Conservation (phyloP, 768 basidiomycete species). For the Crepidotus variabilis region DNA sequence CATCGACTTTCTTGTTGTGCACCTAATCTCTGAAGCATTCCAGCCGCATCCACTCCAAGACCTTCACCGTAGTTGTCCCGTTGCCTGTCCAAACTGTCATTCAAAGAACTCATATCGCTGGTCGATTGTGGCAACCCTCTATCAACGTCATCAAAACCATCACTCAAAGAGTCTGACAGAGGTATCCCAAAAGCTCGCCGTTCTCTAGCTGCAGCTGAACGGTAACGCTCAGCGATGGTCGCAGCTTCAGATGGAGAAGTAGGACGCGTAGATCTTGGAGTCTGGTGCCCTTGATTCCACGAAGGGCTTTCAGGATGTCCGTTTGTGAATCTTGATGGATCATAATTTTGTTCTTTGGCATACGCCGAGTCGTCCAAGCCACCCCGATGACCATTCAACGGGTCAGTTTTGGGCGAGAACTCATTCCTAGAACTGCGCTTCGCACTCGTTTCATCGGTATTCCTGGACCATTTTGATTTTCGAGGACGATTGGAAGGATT, state of each 20-base stretch:
- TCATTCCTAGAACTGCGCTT: no score
- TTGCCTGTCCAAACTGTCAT: conserved; percentile 31
- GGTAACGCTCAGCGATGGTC: conserved; percentile 14
- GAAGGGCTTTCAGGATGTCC: neutral
- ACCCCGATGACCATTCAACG: no score
- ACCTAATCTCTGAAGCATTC: neutral
- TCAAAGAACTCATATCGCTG: conserved; percentile 44
- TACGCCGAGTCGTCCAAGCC: neutral
- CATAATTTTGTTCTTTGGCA: neutral
- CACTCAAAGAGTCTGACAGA: conserved; percentile 32
- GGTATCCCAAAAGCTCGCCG: conserved; percentile 50
- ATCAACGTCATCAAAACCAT: conserved; percentile 3
- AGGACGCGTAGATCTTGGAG: neutral
- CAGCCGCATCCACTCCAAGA: neutral
- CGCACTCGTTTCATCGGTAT: no score
- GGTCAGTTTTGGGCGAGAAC: no score
- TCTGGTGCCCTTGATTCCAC: neutral
- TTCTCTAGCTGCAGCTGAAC: conserved; percentile 39
- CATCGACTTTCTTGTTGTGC: neutral
- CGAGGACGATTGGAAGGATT: no score
- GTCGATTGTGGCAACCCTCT: conserved; percentile 33
- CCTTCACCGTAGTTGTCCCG: neutral
- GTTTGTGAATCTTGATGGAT: neutral
- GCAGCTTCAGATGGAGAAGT: conserved; percentile 8
- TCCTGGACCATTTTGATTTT: no score